phyloP scores from a whole-genome alignment of 345 rosid genomes.

The Trapa bicornis region DNA sequence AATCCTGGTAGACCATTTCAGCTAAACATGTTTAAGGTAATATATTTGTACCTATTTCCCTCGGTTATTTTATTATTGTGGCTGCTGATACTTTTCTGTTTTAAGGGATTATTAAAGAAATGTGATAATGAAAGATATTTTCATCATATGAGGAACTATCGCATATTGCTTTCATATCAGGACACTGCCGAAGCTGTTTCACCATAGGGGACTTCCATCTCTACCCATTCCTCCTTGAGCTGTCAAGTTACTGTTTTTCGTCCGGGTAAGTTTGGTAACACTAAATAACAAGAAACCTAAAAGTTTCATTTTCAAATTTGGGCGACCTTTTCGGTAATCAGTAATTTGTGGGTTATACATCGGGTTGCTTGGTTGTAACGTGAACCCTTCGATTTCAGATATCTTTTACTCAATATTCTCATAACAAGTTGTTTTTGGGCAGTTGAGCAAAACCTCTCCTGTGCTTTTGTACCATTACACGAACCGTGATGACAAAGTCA shows the following conservation, averaged over 20 bases:
- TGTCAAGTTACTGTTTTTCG: background rate
- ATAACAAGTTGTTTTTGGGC: background rate
- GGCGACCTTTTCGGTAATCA: background rate
- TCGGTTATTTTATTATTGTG: background rate
- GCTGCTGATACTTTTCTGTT: background rate
- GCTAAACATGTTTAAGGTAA: constrained; percentile 83
- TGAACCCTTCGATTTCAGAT: background rate
- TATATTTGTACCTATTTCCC: background rate
- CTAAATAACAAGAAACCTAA: background rate
- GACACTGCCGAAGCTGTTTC: background rate
- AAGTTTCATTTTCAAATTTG: background rate
- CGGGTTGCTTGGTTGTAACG: background rate
- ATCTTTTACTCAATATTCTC: background rate
- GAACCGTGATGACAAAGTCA: background rate
- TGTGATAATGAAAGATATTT: background rate
- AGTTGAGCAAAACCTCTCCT: background rate
- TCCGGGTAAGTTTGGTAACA: background rate
- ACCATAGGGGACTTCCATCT: background rate
- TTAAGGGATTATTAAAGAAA: background rate
- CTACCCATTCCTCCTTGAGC: background rate
- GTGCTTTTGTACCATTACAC: background rate
- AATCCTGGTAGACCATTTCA: constrained; percentile 61
- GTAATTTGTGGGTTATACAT: background rate
- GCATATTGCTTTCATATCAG: background rate
- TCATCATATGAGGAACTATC: background rate